A percentile compares a stretch with the other conserved stretches of the same genome.
These are phyloP conservation scores for Fusarium bulbicola DNA, from an alignment of 2,329 filamentous ascomycete species.

Conservation along the genomic window DNA sequence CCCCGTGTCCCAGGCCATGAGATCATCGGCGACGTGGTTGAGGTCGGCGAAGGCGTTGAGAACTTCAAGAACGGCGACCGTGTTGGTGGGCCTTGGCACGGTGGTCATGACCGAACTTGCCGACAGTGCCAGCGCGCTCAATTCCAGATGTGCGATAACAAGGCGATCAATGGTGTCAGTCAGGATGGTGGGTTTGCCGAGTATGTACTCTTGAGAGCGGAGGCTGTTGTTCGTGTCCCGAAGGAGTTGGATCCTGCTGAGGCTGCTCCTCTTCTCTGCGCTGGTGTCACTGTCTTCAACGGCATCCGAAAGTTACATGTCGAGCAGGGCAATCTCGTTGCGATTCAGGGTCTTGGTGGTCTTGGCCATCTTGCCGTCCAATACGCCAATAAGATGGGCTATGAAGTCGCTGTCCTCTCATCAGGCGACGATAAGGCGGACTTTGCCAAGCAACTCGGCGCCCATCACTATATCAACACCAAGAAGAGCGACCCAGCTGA, in stretches of 20 bases:
- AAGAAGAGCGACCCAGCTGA: slow-evolving; percentile 58
- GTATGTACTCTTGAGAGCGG: slow-evolving; percentile 67
- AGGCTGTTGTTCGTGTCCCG: slow-evolving; percentile 68
- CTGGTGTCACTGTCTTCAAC: slow-evolving; percentile 72
- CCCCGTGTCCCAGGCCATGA: slow-evolving; percentile 77
- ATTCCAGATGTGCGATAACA: slow-evolving; percentile 75
- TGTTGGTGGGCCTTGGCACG: slow-evolving; percentile 62
- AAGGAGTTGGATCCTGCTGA: slow-evolving; percentile 60
- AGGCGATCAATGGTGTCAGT: slow-evolving; percentile 70
- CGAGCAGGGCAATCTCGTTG: slow-evolving; percentile 62
- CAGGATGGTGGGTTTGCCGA: slow-evolving; percentile 74
- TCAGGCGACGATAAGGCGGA: slow-evolving; percentile 72
- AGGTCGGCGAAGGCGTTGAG: slow-evolving; percentile 65
- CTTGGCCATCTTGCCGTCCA: slow-evolving; percentile 82
- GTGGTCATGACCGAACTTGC: slow-evolving; percentile 69
- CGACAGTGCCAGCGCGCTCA: slow-evolving; percentile 68
- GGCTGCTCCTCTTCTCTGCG: slow-evolving; percentile 69
- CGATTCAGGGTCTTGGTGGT: slow-evolving; percentile 76
- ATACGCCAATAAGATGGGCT: slow-evolving; percentile 80
- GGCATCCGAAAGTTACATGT: slow-evolving; percentile 63
- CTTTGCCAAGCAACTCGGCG: slow-evolving; percentile 64
- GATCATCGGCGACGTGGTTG: slow-evolving; percentile 72
- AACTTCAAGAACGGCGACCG: slow-evolving; percentile 70
- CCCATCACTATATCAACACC: slow-evolving; percentile 60
- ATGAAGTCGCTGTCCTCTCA: slow-evolving; percentile 74